These are phyloP conservation scores for Coemansia brasiliensis DNA, from an alignment of 192 early-diverging fungal species.

Conservation along the genomic window DNA sequence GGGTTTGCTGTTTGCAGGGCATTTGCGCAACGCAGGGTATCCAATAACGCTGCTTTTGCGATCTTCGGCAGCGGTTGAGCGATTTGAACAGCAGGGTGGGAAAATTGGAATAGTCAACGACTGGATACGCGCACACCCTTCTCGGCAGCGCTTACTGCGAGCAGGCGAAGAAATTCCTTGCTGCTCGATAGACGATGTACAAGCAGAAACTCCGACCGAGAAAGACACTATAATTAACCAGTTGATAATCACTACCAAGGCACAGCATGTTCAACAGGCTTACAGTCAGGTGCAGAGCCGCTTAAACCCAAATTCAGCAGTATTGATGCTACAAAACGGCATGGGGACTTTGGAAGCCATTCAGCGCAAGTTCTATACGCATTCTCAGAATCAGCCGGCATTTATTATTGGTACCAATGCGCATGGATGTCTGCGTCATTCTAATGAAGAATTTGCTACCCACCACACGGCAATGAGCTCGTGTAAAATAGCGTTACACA, in stretches of 20 bases:
- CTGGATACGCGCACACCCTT: conserved; percentile 31
- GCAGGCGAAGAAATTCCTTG: conserved; percentile 17
- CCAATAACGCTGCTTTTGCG: conserved; percentile 63
- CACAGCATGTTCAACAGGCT: conserved; percentile 61
- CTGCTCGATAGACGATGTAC: conserved; percentile 7
- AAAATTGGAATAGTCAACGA: conserved; percentile 30
- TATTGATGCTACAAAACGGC: conserved; percentile 69
- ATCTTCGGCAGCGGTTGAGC: conserved; percentile 45
- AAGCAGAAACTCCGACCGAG: conserved; percentile 33
- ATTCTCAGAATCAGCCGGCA: conserved; percentile 9
- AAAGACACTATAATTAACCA: conserved; percentile 47
- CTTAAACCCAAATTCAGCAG: conserved; percentile 51
- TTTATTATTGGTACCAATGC: conserved; percentile 59
- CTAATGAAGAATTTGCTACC: conserved; percentile 51
- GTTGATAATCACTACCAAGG: conserved; percentile 66
- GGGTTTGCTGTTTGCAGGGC: conserved; percentile 63
- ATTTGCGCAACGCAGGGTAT: conserved; percentile 55
- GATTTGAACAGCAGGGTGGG: conserved; percentile 21
- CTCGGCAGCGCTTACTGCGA: conserved; percentile 36
- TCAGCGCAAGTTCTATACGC: conserved; percentile 23
- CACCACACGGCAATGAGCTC: conserved; percentile 61
- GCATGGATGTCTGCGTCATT: conserved; percentile 56
- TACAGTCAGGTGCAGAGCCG: conserved; percentile 54
- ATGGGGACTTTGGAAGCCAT: conserved; percentile 63
- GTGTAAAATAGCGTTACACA: conserved; percentile 52